Evolutionary conservation across 805 yeast species (phyloP), one percentile per base, ranked within the genome.

Genomic region (Candida ficus): DNA sequence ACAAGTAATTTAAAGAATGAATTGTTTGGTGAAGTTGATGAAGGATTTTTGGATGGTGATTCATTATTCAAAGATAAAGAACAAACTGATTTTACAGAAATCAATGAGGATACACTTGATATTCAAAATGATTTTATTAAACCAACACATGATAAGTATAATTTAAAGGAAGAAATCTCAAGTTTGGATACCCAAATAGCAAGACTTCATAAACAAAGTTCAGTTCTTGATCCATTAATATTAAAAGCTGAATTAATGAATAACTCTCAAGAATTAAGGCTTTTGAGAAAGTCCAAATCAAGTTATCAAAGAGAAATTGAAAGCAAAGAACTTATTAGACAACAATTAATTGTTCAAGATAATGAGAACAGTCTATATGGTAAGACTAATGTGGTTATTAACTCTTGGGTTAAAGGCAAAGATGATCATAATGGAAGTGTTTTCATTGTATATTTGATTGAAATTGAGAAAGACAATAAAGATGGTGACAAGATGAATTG

Each of bases 231-330:
- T 12, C 82, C 91, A 5, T 65, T 91, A 34, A 59, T 87, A 29
- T 67, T 71, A 33, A 91, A 91, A 55, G 96, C 97, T 0, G 95
- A 87, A 52, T 64, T 91, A 25, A 87, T 95, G 0, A 84, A 87
- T 57, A 85, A 85, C 56, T 62, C 73, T 6, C 70, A 78, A 5
- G 93, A 89, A 54, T 63, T 84, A 36, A 73, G 80, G 42, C 71
- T 89, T 34, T 62, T 91, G 47, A 67, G 66, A 37, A 83, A 81
- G 52, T 88, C 96, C 0, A 75, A 76, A 35, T 49, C 71, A 13
- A 77, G 87, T 42, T 68, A 88, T 42, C 75, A 74, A 27, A 68
- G 83, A 44, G 97, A 90, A 53, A 70, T 88, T n/a, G 76, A 76
- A 36, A 58, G 78, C 3, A 84, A 83, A 49, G 90, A 85, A 52